Evolutionary conservation across 768 basidiomycete genomes (phyloP), one percentile per base, ranked within the genome.

Genomic region (Boletus tylopilopsis): DNA sequence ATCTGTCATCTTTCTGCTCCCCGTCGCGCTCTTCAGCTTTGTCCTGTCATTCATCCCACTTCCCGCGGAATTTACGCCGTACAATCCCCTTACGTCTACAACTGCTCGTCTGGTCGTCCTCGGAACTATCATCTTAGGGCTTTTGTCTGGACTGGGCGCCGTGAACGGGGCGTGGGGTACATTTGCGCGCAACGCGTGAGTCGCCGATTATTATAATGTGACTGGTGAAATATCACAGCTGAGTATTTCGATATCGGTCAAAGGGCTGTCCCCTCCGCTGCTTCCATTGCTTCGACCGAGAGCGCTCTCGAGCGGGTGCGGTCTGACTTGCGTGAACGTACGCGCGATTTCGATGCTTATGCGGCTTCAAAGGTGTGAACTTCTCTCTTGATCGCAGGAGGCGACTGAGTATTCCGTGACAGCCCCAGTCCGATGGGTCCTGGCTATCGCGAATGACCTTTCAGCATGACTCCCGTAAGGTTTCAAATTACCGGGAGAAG

Each of bases 71-170:
- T 63, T 80, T 5, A 51, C 59, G 56, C 60, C 68, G 6, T 62
- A 71, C 36, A 73, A 77, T 45, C 61, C 71, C 2, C 68, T 76
- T 22, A 77, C 76, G 9, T 70, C 80, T 1, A 72, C 77, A 1
- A 70, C 84, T 2, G 71, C 85, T 3, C 79, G 89, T 11, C 74
- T 91, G 13, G 79, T 85, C 18, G 85, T 90, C 18, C 67, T 92
- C 19, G 90, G 90, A 3, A 90, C 85, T 0, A 73, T 84, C 25
- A 78, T 90, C 48, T 81, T 93, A n/a, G 90, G 90, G 6, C 62
- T 83, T 3, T 73, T 93, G 6, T 89, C 90, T 1, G 90, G 90
- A 0, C 85, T 89, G 53, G 89, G 89, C 54, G 84, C 87, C 4
- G 73, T 87, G 41, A 81, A 76, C 54, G 83, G 78, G 39, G 77